phyloP scores from a whole-genome alignment of 352 stramenopile species.

The Phytophthora pseudosyringae region DNA sequence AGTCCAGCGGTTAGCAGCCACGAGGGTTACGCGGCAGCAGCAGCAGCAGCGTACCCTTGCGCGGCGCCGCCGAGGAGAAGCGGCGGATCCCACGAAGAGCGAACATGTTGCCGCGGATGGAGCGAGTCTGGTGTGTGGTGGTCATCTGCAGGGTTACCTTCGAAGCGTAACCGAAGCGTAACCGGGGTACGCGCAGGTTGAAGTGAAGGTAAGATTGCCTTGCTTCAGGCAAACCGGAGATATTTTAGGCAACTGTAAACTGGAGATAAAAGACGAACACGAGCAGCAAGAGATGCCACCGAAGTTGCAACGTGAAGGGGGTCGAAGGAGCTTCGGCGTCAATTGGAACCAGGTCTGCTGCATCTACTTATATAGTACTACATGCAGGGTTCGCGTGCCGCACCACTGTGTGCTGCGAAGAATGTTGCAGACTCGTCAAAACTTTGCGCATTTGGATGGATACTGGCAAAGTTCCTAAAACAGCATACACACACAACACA shows the following conservation, averaged over 20 bases:
- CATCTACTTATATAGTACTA: no score
- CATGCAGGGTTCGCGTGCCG: background rate
- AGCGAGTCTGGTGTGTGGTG: constrained; percentile 9
- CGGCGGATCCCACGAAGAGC: constrained; percentile 42
- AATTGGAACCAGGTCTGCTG: no score
- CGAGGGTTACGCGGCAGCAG: background rate
- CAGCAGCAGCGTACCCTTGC: constrained; percentile 37
- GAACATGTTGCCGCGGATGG: constrained; percentile 31
- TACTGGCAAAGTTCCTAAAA: no score
- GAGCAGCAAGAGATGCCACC: no score
- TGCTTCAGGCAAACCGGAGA: no score
- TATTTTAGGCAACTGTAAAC: no score
- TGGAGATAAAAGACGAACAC: no score
- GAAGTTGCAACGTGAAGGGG: no score
- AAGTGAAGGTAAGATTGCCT: background rate
- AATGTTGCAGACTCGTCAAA: no score
- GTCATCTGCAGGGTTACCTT: background rate
- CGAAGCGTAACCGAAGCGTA: background rate
- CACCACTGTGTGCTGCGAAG: background rate
- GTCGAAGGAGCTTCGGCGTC: no score
- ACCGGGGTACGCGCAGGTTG: background rate
- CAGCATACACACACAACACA: background rate
- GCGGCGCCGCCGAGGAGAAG: constrained; percentile 52
- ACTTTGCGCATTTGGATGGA: no score
- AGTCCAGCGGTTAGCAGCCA: background rate